Evolutionary conservation across 768 basidiomycete genomes (phyloP), one percentile per base, ranked within the genome.

Genomic region (Tylopilus subfusipes): DNA sequence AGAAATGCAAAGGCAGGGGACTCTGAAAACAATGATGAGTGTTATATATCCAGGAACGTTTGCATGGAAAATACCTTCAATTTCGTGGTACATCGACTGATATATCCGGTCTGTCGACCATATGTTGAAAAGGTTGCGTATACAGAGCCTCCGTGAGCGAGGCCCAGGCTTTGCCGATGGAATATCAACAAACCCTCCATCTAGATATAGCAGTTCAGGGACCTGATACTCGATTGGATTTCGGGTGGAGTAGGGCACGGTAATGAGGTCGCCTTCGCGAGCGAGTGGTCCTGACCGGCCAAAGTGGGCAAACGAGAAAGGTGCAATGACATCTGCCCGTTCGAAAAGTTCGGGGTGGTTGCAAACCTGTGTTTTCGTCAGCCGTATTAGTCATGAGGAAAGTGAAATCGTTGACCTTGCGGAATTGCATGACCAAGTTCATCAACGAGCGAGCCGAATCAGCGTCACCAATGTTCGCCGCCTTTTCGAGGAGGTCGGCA

Each of bases 341-440:
- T 98, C 94, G 68, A 99, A 99, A 27, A 99, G 80, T 68, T 98
- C 96, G 0, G 97, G 97, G 62, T 99, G 97, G 64, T 98, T 98
- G 79, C 96, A 98, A 58, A 96, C 93, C 90, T 91, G 47, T 30
- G 48, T 36, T 9, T 24, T 44, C 39, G 29, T 60, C 18, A 63
- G 51, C 55, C 48, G 43, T 21, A 21, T 22, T 46, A 40, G 21
- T 42, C 24, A 45, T 33, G 34, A 48, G 43, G 55, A n/a, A 25
- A 53, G 44, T 30, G 13, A 39, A 40, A 46, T 36, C 22, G 53
- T 72, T 25, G 51, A 90, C 93, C 79, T 99, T 99, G 61, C 97
- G 86, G 79, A 98, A 98, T 70, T 99, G 97, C 97, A 99, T 99
- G 57, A 99, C 97, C 56, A 99, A 81, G 72, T 98, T 99, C 96